Conservation (phyloP, 805 yeast species). For the Metschnikowia aberdeeniae region DNA sequence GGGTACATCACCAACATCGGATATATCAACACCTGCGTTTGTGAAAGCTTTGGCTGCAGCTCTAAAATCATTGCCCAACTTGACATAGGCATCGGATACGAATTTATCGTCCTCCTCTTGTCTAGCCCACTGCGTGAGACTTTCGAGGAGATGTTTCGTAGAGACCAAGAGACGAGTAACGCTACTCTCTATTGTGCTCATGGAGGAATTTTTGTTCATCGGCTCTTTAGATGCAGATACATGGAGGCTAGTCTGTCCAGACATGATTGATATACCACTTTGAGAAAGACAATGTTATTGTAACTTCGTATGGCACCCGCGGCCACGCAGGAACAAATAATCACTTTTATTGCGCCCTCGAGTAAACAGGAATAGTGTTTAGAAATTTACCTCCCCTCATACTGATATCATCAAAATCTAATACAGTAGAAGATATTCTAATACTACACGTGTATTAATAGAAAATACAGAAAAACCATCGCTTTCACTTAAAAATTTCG, state of each 20-base stretch:
- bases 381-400: neutral
- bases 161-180: constrained; percentile 78
- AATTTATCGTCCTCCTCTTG: constrained; percentile 72
- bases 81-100: constrained; percentile 88
- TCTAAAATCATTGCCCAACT: constrained; percentile 89
- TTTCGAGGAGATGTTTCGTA: constrained; percentile 82
- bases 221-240: neutral
- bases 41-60: constrained; percentile 77
- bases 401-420: too few relatives aligned
- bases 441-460: too few relatives aligned
- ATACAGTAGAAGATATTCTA: too few relatives aligned
- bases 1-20: constrained; percentile 90
- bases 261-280: constrained; percentile 1
- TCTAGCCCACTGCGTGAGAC: constrained; percentile 86
- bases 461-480: too few relatives aligned
- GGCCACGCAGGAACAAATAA: constrained; percentile 1
- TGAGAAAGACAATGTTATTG: constrained; percentile 5
- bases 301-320: constrained; percentile 1
- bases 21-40: constrained; percentile 71
- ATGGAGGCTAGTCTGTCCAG: constrained; percentile 2
- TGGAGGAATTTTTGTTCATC: constrained; percentile 18
- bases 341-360: neutral
- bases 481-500: too few relatives aligned
- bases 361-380: neutral
- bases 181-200: constrained; percentile 66